phyloP scores from a whole-genome alignment of 2,329 filamentous ascomycete genomes.

The Aspergillus pseudoterreus region DNA sequence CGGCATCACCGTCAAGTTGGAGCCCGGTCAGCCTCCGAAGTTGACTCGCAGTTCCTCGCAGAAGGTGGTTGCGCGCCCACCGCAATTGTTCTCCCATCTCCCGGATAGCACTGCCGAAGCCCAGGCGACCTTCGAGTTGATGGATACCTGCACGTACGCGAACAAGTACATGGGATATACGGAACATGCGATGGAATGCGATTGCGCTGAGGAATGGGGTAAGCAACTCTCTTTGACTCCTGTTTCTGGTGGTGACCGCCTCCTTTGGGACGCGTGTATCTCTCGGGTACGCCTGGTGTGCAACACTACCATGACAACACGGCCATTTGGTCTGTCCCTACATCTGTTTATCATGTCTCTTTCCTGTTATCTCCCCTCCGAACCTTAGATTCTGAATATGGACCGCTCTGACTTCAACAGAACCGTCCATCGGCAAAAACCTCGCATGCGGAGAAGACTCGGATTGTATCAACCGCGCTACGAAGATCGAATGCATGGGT shows the following conservation, averaged over 20 bases:
- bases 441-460: constrained; percentile 91
- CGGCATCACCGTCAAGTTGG: constrained; percentile 60
- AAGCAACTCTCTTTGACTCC: constrained; percentile 42
- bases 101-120: constrained; percentile 77
- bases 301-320: too few species aligned
- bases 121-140: constrained; percentile 70
- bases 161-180: constrained; percentile 88
- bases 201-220: constrained; percentile 95
- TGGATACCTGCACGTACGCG: constrained; percentile 83
- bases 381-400: background rate
- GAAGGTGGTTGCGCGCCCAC: constrained; percentile 61
- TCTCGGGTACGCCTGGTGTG: too few species aligned
- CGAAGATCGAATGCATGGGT: constrained; percentile 91
- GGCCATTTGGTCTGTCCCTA: too few species aligned
- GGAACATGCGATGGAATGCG: constrained; percentile 90
- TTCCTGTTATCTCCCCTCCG: background rate
- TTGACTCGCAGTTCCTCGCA: constrained; percentile 69
- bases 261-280: too few species aligned
- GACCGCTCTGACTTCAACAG: constrained; percentile 30
- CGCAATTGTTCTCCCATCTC: constrained; percentile 67
- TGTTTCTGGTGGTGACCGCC: background rate
- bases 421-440: constrained; percentile 57
- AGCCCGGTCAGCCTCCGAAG: constrained; percentile 66
- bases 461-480: constrained; percentile 96
- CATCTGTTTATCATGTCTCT: too few species aligned